A percentile compares a stretch with the other conserved stretches of the same genome.
These are phyloP conservation scores for Sisymbrium altissimum DNA, from an alignment of 345 rosid genomes.

Conservation along the genomic window DNA sequence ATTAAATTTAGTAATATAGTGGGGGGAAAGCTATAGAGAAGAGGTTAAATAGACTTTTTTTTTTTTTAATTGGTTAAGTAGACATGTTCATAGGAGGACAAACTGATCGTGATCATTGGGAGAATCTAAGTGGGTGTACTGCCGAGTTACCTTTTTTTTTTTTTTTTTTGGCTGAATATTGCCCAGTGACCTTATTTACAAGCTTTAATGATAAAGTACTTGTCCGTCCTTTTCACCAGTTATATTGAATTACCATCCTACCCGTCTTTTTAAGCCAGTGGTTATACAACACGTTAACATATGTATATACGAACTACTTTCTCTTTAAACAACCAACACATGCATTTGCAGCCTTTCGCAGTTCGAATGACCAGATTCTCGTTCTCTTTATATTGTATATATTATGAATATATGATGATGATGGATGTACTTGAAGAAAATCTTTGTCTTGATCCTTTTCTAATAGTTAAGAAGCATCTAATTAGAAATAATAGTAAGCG, in stretches of 20 bases:
- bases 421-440: not conserved
- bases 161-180: too few species aligned
- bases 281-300: not conserved
- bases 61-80: too few species aligned
- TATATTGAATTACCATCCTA: not conserved
- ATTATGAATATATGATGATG: not conserved
- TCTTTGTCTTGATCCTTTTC: not conserved
- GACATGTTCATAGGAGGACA: conserved; percentile 7
- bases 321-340: not conserved
- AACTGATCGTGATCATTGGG: conserved; percentile 20
- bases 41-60: too few species aligned
- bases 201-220: conserved; percentile 11
- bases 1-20: not conserved
- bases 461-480: not conserved
- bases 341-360: conserved; percentile 25
- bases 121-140: conserved; percentile 12
- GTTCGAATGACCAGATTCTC: conserved; percentile 8
- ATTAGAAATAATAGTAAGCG: not conserved
- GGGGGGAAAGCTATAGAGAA: not conserved
- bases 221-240: not conserved
- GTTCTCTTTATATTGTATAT: not conserved
- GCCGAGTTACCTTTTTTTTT: not conserved
- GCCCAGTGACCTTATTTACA: not conserved
- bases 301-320: not conserved
- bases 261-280: not conserved